A percentile compares a stretch with the other conserved stretches of the same genome.
phyloP scores from a whole-genome alignment of 331 rosid species.

The Malus hybrid region DNA sequence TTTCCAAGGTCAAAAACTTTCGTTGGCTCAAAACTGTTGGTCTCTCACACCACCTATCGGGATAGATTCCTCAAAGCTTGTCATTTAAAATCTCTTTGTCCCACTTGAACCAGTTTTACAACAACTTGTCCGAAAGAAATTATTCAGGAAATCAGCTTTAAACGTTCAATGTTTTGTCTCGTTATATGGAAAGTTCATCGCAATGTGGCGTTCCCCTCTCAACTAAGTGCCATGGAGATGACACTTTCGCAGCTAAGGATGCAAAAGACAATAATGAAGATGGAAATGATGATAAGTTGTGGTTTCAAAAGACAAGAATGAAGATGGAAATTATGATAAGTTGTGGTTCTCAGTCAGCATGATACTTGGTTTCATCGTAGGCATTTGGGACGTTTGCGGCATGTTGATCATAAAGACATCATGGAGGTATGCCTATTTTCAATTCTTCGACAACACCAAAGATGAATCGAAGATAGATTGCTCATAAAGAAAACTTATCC shows the following conservation, averaged over 20 bases:
- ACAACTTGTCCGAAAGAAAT: neutral
- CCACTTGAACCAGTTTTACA: conserved; percentile 6
- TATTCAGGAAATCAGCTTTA: neutral
- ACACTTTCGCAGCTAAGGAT: too few species aligned
- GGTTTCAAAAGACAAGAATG: too few species aligned
- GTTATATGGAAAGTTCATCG: too few species aligned
- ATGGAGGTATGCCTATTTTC: conserved; percentile 8
- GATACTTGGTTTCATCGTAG: neutral
- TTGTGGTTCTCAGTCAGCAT: too few species aligned
- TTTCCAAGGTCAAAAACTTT: neutral
- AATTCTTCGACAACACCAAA: neutral
- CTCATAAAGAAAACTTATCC: too few species aligned
- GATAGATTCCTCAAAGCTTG: neutral
- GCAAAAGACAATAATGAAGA: neutral
- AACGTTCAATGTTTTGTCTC: neutral
- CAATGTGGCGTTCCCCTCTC: neutral
- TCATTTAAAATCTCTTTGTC: neutral
- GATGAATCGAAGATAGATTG: too few species aligned
- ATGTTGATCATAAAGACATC: neutral
- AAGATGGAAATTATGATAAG: too few species aligned
- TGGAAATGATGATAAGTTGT: too few species aligned
- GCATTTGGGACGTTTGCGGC: neutral
- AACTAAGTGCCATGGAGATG: neutral
- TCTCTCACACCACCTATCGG: neutral
- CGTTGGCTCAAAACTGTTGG: neutral